Percentiles rank a stretch among this genome's conserved stretches.
phyloP scores from a whole-genome alignment of 2,329 filamentous ascomycete species.

The Sclerotinia glacialis region DNA sequence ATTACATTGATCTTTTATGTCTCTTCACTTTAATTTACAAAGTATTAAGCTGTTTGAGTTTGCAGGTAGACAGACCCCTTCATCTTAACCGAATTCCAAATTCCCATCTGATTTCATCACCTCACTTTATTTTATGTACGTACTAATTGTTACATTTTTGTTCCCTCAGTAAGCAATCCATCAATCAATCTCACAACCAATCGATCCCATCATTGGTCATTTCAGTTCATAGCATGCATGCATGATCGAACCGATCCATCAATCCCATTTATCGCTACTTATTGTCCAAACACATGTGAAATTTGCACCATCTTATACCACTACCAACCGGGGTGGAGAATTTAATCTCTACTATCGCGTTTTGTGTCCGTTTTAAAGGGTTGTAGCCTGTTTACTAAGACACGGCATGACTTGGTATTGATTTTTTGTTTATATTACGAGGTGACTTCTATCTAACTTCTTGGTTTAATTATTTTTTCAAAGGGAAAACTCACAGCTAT shows the following conservation, averaged over 20 bases:
- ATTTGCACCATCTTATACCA: conserved; percentile 12
- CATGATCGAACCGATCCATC: background rate
- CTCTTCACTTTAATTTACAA: background rate
- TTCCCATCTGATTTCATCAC: background rate
- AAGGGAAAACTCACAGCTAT: background rate
- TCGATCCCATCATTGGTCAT: background rate
- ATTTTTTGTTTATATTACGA: conserved; percentile 2
- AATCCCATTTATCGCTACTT: conserved; percentile 6
- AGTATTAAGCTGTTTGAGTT: background rate
- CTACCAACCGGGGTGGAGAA: conserved; percentile 2
- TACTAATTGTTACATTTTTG: background rate
- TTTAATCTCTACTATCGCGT: background rate
- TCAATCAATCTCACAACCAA: background rate
- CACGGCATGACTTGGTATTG: background rate
- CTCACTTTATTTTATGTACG: background rate
- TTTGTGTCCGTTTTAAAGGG: conserved; percentile 6
- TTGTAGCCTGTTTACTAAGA: conserved; percentile 1
- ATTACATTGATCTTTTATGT: background rate
- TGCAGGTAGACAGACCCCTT: background rate
- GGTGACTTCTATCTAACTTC: background rate
- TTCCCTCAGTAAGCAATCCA: background rate
- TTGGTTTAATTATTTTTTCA: background rate
- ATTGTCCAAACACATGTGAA: conserved; percentile 10
- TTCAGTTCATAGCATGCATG: background rate
- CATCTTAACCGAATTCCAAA: conserved; percentile 16